Percentiles rank a stretch among this genome's conserved stretches.
Evolutionary conservation across 2,329 filamentous ascomycete genomes (phyloP).

Genomic region (Immersiporthe knoxdaviesiana): DNA sequence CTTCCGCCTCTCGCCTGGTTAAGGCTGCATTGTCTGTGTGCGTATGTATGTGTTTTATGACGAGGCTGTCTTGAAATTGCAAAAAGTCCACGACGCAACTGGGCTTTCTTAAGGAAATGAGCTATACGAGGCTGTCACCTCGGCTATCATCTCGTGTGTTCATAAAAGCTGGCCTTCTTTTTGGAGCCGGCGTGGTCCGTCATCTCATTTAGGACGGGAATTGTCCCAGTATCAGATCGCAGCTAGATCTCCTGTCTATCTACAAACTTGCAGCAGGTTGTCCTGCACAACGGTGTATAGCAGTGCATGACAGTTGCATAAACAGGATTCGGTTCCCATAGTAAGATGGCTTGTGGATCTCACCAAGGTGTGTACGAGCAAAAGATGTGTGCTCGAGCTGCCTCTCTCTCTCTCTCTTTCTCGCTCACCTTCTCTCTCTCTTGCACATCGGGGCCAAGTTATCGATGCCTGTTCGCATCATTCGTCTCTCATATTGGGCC

Average conservation of each 20-base stretch:
- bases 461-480: neutral
- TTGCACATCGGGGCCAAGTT: no score
- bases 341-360: neutral
- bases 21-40: no score
- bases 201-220: neutral
- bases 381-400: neutral
- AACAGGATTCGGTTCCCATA: neutral
- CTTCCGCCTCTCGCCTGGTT: no score
- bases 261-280: neutral
- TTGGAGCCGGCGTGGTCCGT: neutral
- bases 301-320: neutral
- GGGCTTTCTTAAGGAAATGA: neutral
- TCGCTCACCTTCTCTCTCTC: no score
- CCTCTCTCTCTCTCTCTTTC: no score
- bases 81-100: neutral
- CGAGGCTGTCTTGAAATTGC: neutral
- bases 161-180: no score
- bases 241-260: neutral
- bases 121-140: neutral
- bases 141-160: neutral
- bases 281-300: neutral
- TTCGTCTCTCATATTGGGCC: neutral
- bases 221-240: neutral
- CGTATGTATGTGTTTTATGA: neutral
- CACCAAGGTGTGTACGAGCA: neutral